Evolutionary conservation across 1,284 basidiomycete species (phyloP).

Genomic region (Ganoderma boninense): DNA sequence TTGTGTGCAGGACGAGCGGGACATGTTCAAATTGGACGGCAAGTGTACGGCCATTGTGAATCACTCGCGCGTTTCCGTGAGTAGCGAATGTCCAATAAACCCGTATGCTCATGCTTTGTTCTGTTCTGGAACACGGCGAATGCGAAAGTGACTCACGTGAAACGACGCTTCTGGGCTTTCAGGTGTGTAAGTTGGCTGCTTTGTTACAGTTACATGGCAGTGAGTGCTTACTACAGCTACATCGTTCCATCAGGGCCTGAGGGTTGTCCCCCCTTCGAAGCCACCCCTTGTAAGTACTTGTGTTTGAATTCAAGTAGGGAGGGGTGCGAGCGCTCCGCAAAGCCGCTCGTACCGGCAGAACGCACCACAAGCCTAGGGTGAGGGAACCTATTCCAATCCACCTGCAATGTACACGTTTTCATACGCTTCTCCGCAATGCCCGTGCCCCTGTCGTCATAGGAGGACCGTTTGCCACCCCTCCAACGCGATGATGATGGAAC

Average conservation of each 20-base stretch:
- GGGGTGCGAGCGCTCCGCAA: neutral
- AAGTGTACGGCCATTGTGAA: neutral
- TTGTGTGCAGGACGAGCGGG: neutral
- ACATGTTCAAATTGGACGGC: neutral
- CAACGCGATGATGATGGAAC: neutral
- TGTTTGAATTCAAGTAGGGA: neutral
- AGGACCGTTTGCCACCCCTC: neutral
- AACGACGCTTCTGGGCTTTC: neutral
- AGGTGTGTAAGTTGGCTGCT: neutral
- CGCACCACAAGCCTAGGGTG: neutral
- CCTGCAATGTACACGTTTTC: neutral
- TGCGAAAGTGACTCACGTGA: neutral
- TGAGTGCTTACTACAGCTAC: neutral
- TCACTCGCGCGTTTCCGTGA: neutral
- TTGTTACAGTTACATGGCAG: conserved; percentile 3
- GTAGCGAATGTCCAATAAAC: neutral
- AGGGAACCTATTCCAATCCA: neutral
- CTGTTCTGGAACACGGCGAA: neutral
- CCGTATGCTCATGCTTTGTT: neutral
- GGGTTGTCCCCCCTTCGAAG: neutral
- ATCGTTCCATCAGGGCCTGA: neutral
- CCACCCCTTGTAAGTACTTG: neutral
- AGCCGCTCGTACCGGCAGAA: neutral
- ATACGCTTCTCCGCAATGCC: conserved; percentile 1
- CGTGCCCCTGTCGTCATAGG: conserved; percentile 5